Percentiles rank a stretch among this genome's conserved stretches.
phyloP scores from a whole-genome alignment of 257 asterid species.

The Nicotiana noctiflora region DNA sequence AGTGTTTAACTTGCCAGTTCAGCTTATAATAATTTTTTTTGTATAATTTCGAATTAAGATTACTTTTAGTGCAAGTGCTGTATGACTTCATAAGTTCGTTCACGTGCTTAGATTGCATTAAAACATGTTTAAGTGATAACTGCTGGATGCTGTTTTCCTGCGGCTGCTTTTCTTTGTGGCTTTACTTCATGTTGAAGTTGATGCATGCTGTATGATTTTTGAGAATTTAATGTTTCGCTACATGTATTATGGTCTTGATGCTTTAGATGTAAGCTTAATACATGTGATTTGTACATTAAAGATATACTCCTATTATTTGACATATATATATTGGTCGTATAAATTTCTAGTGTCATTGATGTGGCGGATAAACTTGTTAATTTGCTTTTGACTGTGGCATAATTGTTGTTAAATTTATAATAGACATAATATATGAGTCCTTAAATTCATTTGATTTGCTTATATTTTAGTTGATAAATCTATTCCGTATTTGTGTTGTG shows the following conservation, averaged over 20 bases:
- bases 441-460: too few relatives aligned
- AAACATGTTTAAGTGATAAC: conserved; percentile 12
- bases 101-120: conserved; percentile 31
- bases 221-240: too few relatives aligned
- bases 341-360: not conserved
- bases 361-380: not conserved
- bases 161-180: not conserved
- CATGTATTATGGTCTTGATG: not conserved
- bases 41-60: conserved; percentile 1
- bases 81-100: conserved; percentile 32
- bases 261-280: not conserved
- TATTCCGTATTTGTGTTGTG: too few relatives aligned
- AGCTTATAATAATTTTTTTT: conserved; percentile 3
- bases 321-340: not conserved
- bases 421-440: too few relatives aligned
- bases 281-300: not conserved
- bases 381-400: not conserved
- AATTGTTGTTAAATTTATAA: not conserved
- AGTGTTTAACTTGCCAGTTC: conserved; percentile 15
- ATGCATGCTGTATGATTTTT: not conserved
- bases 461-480: too few relatives aligned
- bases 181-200: not conserved
- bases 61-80: not conserved
- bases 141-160: conserved; percentile 35
- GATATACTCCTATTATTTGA: too few relatives aligned